phyloP scores from a whole-genome alignment of 352 stramenopile genomes.

The Paralagenidium karlingii region DNA sequence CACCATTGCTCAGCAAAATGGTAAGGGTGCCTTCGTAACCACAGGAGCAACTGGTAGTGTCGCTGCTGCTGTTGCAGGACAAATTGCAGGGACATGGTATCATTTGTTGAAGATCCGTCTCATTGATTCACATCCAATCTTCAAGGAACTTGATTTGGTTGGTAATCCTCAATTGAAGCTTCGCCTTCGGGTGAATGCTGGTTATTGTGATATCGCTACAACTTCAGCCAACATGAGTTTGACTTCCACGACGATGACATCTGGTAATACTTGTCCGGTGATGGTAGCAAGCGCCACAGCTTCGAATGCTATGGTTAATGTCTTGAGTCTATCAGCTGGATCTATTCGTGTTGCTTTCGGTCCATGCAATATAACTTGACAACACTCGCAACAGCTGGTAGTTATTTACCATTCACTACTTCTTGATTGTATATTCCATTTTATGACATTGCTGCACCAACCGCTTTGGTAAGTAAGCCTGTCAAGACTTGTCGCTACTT shows the following conservation, averaged over 20 bases:
- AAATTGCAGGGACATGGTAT: conserved; percentile 4
- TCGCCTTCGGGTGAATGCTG: conserved; percentile 3
- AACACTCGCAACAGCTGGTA: neutral
- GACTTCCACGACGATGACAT: conserved; percentile 3
- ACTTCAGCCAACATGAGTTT: conserved; percentile 2
- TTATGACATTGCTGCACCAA: conserved; percentile 14
- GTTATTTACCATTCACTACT: conserved; percentile 5
- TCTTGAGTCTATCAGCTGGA: conserved; percentile 1
- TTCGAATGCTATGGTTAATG: conserved; percentile 4
- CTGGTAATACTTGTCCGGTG: conserved; percentile 7
- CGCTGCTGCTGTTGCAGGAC: conserved; percentile 1
- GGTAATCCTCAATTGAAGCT: conserved; percentile 10
- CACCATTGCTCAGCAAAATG: conserved; percentile 3
- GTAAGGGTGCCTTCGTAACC: conserved; percentile 1
- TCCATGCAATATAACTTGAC: conserved; percentile 4
- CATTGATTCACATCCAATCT: conserved; percentile 7
- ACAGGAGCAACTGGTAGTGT: neutral
- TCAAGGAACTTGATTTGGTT: conserved; percentile 12
- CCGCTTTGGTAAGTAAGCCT: conserved; percentile 9
- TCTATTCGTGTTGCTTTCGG: conserved; percentile 5
- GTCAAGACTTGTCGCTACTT: conserved; percentile 11
- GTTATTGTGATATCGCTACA: conserved; percentile 3
- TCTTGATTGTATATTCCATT: conserved; percentile 12
- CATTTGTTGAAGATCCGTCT: conserved; percentile 12
- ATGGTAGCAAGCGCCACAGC: conserved; percentile 5